Evolutionary conservation across 805 yeast species (phyloP), one percentile per base, ranked within the genome.

Genomic region (Metschnikowia dekortorum): DNA sequence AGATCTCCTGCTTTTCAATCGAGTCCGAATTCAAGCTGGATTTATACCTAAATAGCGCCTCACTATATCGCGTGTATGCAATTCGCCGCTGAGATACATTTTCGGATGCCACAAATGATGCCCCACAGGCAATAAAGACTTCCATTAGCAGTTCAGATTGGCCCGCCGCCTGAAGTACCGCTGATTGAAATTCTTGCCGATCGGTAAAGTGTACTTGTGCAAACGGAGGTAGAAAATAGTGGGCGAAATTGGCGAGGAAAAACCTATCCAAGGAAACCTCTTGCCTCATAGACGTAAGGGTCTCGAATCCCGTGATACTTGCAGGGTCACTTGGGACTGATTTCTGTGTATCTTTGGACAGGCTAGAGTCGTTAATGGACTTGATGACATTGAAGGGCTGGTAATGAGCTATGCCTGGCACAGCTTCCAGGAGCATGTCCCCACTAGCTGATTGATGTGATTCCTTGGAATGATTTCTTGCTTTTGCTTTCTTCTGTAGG

Each of bases 61-160:
- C 29, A 3, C 35, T 47, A 35, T 54, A 55, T 6, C 57, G 41
- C 11, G 49, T 46, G 10, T 44, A 47, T 3, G 59, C 59, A 9
- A 49, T 46, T 8, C 22, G 8, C 16, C 52, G 39, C 37, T 34
- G 48, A 7, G 38, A 30, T 2, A 44, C 34, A 40, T 51, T 42
- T 29, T 53, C 52, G 14, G 48, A 49, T 7, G 59, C 56, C 6
- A 54, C 52, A 5, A 54, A 39, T 2, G 55, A 40, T 1, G 59
- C 59, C 2, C 59, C 59, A 16, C 59, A 55, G 5, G 57, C 59
- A 9, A 55, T 51, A 34, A 55, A 55, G 8, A 55, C 54, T 9
- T 48, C 52, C 26, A 51, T 44, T 2, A 55, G 49, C 31, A 47
- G 39, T 1, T n/a, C 28, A 2, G 55, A 52, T 22, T 46, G 44